Evolutionary conservation across 2,329 filamentous ascomycete species (phyloP).

Genomic region (Aspergillus texensis): DNA sequence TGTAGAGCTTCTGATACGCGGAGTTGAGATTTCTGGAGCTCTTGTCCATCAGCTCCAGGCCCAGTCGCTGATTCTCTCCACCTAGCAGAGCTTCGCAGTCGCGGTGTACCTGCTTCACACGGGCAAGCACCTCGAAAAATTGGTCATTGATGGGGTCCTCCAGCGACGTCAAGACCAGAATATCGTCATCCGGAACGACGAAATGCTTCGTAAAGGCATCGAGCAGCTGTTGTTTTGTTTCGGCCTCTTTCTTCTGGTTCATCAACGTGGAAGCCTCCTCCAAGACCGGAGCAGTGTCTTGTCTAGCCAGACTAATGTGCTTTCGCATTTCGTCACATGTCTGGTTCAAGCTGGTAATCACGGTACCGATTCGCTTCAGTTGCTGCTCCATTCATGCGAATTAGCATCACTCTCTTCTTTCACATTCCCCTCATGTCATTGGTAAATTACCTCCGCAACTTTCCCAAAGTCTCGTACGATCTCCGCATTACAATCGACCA

Average conservation of each 20-base stretch:
- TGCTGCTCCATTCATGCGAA: constrained; percentile 58
- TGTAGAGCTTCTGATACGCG: constrained; percentile 93
- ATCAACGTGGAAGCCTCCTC: constrained; percentile 76
- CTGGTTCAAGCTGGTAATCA: constrained; percentile 75
- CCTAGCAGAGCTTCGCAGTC: constrained; percentile 89
- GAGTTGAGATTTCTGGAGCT: constrained; percentile 83
- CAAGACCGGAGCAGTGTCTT: constrained; percentile 72
- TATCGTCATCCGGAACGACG: constrained; percentile 78
- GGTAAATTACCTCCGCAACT: constrained; percentile 73
- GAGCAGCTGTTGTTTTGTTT: constrained; percentile 78
- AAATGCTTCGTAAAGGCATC: constrained; percentile 81
- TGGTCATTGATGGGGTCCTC: constrained; percentile 80
- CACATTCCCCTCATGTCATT: not conserved
- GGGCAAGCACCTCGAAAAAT: constrained; percentile 77
- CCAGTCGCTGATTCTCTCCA: constrained; percentile 84
- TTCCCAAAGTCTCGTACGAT: constrained; percentile 86
- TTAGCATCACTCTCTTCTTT: constrained; percentile 16
- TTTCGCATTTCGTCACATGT: constrained; percentile 79
- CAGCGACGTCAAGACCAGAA: constrained; percentile 72
- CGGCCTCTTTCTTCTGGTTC: constrained; percentile 70
- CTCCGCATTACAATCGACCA: constrained; percentile 88
- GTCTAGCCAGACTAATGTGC: constrained; percentile 74
- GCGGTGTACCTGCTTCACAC: constrained; percentile 82
- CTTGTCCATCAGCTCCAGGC: constrained; percentile 88
- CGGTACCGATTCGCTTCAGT: constrained; percentile 79